phyloP scores from a whole-genome alignment of 2,329 filamentous ascomycete genomes.

The Sporothrix globosa region DNA sequence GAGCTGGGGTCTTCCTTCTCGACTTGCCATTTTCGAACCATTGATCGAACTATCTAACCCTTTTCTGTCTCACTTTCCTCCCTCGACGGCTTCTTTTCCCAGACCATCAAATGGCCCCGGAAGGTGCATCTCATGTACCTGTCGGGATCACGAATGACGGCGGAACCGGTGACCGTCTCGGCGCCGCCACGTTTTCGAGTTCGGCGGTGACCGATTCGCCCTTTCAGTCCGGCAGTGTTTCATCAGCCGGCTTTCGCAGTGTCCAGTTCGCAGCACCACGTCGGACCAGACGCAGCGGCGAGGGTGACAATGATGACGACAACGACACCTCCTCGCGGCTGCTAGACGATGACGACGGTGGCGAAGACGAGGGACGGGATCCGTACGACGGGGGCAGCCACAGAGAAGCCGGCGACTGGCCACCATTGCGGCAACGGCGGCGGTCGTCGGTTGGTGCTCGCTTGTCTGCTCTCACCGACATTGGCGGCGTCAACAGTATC shows the following conservation, averaged over 20 bases:
- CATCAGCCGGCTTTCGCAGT: constrained; percentile 33
- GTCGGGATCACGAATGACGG: constrained; percentile 7
- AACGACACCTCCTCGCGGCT: constrained; percentile 17
- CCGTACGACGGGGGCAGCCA: constrained; percentile 27
- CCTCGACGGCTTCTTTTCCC: neutral
- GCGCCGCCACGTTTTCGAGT: neutral
- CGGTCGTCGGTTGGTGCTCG: constrained; percentile 38
- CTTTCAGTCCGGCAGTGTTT: constrained; percentile 29
- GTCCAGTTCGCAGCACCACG: constrained; percentile 31
- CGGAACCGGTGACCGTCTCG: neutral
- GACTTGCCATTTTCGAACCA: neutral
- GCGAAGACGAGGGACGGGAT: constrained; percentile 20
- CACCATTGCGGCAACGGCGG: constrained; percentile 29
- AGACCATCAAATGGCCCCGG: constrained; percentile 25
- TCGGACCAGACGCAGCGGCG: neutral
- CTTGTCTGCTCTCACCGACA: constrained; percentile 64
- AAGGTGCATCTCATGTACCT: neutral
- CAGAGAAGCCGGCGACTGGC: constrained; percentile 30
- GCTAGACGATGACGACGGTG: constrained; percentile 27
- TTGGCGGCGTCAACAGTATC: constrained; percentile 90
- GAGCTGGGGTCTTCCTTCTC: neutral
- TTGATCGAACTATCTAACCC: neutral
- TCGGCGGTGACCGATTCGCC: constrained; percentile 30
- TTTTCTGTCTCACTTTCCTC: neutral
- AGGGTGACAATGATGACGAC: constrained; percentile 17